Evolutionary conservation across 2,329 filamentous ascomycete genomes (phyloP), one percentile per base, ranked within the genome.

Genomic region (Ascochyta clinopodiicola): DNA sequence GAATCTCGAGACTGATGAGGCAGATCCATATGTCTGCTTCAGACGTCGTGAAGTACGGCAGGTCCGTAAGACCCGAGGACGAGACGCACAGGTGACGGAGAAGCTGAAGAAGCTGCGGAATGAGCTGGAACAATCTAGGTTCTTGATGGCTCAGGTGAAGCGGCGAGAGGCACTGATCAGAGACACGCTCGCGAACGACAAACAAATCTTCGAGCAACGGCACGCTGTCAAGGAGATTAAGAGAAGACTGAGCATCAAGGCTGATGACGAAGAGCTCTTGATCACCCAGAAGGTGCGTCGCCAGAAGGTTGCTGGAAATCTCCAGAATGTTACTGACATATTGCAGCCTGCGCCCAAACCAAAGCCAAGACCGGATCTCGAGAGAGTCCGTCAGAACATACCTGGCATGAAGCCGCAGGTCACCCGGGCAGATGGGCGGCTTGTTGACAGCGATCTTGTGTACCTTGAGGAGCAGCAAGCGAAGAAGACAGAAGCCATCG

Each of bases 1-100:
- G 42, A 92, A 95, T 61, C 90, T 92, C 72, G 94, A 98, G 63
- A 96, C 89, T 58, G 95, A 99, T 75, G 95, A 99, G 73, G 87
- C 91, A 68, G 95, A 99, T 77, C 95, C 95, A 44, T 99, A 96
- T 78, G 93, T 99, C 69, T 99, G 95, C 78, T 99, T 99, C 85
- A 87, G 95, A 73, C 88, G 95, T 66, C 90, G 95, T 61, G 95
- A 99, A 77, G 91, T 96, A 42, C 89, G 95, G 54, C 92, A 96
- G 75, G 94, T 92, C 44, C 90, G 95, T 67, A 99, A 98, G 80
- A 99, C 95, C 34, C 86, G 95, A 71, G 92, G 91, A 65, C 88
- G 95, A 70, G 95, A 99, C 80, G 91, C 91, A 32, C 94, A 96
- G 77, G 92, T 94, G 68, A 91, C 90, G 50, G 95, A 99, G 74